phyloP scores from a whole-genome alignment of 768 basidiomycete genomes.

The Pisolithus microcarpus region DNA sequence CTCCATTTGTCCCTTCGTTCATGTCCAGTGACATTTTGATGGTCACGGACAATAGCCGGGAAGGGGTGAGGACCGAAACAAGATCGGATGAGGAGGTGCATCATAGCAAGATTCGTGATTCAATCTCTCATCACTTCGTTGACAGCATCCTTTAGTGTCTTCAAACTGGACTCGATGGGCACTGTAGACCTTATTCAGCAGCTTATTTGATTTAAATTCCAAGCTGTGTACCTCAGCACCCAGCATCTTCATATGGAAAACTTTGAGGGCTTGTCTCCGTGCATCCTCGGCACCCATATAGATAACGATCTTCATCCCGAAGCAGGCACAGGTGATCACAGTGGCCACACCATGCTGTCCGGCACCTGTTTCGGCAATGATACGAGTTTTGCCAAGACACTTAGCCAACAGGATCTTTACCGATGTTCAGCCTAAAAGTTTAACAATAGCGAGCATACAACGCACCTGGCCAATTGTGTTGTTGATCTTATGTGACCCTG shows the following conservation, averaged over 20 bases:
- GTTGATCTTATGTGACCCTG: no score
- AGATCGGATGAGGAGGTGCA: no score
- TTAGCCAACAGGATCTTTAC: constrained; percentile 84
- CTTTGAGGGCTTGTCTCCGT: constrained; percentile 86
- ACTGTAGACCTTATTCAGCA: constrained; percentile 27
- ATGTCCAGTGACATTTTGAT: constrained; percentile 89
- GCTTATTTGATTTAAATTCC: not conserved
- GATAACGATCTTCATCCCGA: constrained; percentile 89
- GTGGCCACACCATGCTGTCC: constrained; percentile 99
- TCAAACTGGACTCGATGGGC: constrained; percentile 87
- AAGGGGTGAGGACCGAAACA: no score
- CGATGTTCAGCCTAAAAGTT: constrained; percentile 2
- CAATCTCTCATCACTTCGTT: constrained; percentile 98
- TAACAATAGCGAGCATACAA: not conserved
- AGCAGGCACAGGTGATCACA: constrained; percentile 95
- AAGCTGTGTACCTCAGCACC: constrained; percentile 64
- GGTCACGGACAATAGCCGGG: constrained; percentile 97
- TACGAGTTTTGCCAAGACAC: constrained; percentile 88
- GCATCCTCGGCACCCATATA: constrained; percentile 99
- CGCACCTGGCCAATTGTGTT: no score
- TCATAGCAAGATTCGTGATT: no score
- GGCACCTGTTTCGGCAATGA: constrained; percentile 98
- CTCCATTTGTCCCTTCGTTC: constrained; percentile 90
- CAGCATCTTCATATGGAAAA: constrained; percentile 96
- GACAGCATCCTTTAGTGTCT: constrained; percentile 96